A percentile compares a stretch with the other conserved stretches of the same genome.
phyloP scores from a whole-genome alignment of 2,329 filamentous ascomycete species.

The Didymella exigua region DNA sequence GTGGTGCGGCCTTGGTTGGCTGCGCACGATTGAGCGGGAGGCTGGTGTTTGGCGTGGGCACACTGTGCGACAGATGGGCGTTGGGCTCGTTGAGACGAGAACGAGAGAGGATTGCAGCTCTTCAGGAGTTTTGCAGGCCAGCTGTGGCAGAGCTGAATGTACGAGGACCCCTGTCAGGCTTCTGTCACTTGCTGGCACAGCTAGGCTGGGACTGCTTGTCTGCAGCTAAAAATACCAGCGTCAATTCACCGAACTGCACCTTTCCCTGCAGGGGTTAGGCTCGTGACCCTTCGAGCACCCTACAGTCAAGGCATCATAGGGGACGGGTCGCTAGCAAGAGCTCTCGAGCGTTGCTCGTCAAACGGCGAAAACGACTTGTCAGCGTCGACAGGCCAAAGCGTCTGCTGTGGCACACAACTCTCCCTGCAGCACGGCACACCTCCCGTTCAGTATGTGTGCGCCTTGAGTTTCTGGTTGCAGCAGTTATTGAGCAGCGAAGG shows the following conservation, averaged over 20 bases:
- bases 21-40: slow-evolving; percentile 14
- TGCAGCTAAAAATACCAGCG: slow-evolving; percentile 29
- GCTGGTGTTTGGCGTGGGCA: slow-evolving; percentile 4
- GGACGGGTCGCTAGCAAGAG: slow-evolving; percentile 6
- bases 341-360: slow-evolving; percentile 2
- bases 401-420: slow-evolving; percentile 8
- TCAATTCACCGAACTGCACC: slow-evolving; percentile 21
- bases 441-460: slow-evolving; percentile 4
- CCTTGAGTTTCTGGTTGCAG: background rate
- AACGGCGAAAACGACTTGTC: slow-evolving; percentile 2
- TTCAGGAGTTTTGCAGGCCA: slow-evolving; percentile 26
- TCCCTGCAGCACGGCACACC: background rate
- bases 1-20: slow-evolving; percentile 21
- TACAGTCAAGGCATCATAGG: slow-evolving; percentile 22
- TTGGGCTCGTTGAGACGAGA: slow-evolving; percentile 13
- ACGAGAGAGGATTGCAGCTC: slow-evolving; percentile 12
- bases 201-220: slow-evolving; percentile 17
- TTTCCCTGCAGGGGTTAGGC: slow-evolving; percentile 19
- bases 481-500: background rate
- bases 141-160: slow-evolving; percentile 29
- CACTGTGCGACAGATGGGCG: slow-evolving; percentile 14
- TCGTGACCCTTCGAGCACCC: slow-evolving; percentile 10
- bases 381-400: background rate
- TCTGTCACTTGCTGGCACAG: slow-evolving; percentile 22
- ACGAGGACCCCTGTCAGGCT: slow-evolving; percentile 21